phyloP scores from a whole-genome alignment of 371 early-diverging fungal genomes.

The Lichtheimia ornata region DNA sequence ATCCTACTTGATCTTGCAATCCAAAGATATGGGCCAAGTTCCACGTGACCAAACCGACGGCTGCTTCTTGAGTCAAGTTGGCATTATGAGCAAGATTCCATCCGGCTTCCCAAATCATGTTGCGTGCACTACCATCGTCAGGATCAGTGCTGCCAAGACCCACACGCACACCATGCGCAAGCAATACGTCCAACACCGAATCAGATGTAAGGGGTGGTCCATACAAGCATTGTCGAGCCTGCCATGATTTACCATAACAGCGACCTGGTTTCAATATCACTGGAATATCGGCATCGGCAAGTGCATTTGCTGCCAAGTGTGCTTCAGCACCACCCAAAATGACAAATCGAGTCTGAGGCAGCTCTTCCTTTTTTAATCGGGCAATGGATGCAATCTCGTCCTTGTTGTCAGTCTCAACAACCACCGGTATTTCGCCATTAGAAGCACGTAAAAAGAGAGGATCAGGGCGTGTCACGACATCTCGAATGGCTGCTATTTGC shows the following conservation, averaged over 20 bases:
- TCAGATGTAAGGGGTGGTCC: conserved; percentile 55
- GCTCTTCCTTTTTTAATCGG: conserved; percentile 48
- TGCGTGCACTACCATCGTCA: conserved; percentile 64
- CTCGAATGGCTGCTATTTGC: conserved; percentile 66
- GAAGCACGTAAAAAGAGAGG: conserved; percentile 46
- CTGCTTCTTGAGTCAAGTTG: conserved; percentile 45
- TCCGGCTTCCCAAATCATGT: conserved; percentile 77
- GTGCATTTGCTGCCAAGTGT: conserved; percentile 61
- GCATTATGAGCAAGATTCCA: conserved; percentile 41
- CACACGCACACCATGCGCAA: conserved; percentile 61
- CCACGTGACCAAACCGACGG: conserved; percentile 78
- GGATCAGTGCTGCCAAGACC: conserved; percentile 57
- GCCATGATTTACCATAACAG: conserved; percentile 69
- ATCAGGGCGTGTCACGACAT: conserved; percentile 23
- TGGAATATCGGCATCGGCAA: conserved; percentile 55
- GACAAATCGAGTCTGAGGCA: conserved; percentile 36
- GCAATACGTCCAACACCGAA: conserved; percentile 62
- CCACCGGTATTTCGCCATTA: conserved; percentile 64
- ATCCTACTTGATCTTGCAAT: conserved; percentile 15
- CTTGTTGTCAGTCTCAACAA: conserved; percentile 63
- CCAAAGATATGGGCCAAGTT: conserved; percentile 67
- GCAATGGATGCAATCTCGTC: conserved; percentile 73
- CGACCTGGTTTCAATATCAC: conserved; percentile 72
- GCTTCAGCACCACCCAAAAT: conserved; percentile 75
- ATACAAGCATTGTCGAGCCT: conserved; percentile 62